Evolutionary conservation across 176 grass and related monocot genomes (phyloP).

Genomic region (Raddia distichophylla): DNA sequence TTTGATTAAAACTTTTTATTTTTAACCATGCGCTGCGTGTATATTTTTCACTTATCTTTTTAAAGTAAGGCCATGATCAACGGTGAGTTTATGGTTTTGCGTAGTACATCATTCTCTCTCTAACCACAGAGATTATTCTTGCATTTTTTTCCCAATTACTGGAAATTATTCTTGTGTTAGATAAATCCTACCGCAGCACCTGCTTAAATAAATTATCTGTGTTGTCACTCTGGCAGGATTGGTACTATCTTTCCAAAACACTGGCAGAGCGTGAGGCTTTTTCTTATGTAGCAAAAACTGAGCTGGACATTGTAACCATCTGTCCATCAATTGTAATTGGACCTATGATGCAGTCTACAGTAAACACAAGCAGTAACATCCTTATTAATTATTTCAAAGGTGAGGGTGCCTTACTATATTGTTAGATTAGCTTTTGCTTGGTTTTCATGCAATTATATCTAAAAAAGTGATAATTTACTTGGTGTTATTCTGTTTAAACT

Average conservation of each 20-base stretch:
- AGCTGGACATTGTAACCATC: conserved; percentile 49
- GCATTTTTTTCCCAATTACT: not conserved
- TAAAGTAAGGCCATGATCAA: not conserved
- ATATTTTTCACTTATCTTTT: not conserved
- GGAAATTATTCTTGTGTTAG: not conserved
- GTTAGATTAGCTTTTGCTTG: conserved; percentile 12
- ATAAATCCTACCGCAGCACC: not conserved
- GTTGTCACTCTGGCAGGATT: conserved; percentile 51
- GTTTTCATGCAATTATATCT: not conserved
- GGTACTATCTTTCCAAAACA: conserved; percentile 66
- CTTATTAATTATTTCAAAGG: conserved; percentile 55
- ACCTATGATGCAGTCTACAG: conserved; percentile 46
- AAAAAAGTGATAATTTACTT: not conserved
- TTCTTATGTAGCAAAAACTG: conserved; percentile 50
- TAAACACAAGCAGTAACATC: conserved; percentile 48
- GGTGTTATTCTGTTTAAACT: not conserved
- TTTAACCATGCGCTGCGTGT: not conserved
- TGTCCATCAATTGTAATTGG: conserved; percentile 46
- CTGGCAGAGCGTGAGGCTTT: conserved; percentile 49
- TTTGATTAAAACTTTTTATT: not conserved
- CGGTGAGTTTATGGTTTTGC: not conserved
- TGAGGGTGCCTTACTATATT: not conserved
- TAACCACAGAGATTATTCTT: not conserved
- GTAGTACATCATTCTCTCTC: not conserved
- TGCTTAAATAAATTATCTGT: not conserved